Conservation (phyloP, 495 filamentous ascomycete genomes). For the Aspergillus ellipticus region DNA sequence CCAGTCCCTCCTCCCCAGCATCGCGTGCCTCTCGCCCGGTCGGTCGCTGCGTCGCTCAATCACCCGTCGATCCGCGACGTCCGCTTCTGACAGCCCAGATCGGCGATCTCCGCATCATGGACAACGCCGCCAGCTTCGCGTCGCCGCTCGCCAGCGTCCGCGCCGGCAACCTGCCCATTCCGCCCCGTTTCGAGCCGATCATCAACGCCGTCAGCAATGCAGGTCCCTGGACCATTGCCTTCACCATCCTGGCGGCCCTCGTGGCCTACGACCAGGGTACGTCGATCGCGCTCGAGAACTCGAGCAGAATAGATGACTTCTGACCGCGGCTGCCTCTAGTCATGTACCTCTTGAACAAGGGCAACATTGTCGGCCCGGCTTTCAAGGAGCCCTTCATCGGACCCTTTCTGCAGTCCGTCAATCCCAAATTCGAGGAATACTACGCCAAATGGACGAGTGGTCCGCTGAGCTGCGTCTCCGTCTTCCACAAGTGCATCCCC, state of each 20-base stretch:
- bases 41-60: background rate
- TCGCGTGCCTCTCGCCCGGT: background rate
- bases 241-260: background rate
- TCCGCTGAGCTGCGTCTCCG: conserved; percentile 83
- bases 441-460: conserved; percentile 81
- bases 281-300: background rate
- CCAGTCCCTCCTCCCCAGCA: background rate
- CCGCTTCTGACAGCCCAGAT: background rate
- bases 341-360: conserved; percentile 77
- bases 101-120: background rate
- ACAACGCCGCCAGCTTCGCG: background rate
- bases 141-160: background rate
- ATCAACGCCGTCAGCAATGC: background rate
- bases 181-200: background rate
- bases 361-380: conserved; percentile 70
- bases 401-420: conserved; percentile 80
- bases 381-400: conserved; percentile 89
- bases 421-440: conserved; percentile 83
- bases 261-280: background rate
- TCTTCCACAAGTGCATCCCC: conserved; percentile 84
- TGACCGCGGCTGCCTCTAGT: conserved; percentile 43
- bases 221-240: background rate
- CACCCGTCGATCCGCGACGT: background rate
- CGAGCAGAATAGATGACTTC: background rate
- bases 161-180: background rate